phyloP scores from a whole-genome alignment of 2,329 filamentous ascomycete species.

The Paecilomyces formosus region DNA sequence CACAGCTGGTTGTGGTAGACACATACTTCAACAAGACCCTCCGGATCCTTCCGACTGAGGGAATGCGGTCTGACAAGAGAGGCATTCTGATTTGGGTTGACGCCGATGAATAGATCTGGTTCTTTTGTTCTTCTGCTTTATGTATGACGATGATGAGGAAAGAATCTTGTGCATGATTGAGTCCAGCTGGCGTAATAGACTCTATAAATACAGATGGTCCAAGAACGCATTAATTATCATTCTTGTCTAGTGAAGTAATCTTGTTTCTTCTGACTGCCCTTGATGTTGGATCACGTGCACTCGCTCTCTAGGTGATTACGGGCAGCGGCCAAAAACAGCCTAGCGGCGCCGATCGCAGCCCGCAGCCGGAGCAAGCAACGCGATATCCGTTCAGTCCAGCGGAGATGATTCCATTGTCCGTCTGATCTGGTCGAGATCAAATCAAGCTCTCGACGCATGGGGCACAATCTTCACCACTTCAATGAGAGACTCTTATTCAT shows the following conservation, averaged over 20 bases:
- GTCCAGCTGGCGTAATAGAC: neutral
- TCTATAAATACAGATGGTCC: neutral
- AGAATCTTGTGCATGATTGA: neutral
- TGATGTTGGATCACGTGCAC: neutral
- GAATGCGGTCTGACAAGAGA: conserved; percentile 51
- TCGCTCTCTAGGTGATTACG: no score
- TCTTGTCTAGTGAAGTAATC: no score
- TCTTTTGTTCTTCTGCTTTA: neutral
- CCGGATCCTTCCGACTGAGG: conserved; percentile 70
- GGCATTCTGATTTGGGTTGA: conserved; percentile 40
- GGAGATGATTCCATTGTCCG: neutral
- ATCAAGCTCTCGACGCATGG: neutral
- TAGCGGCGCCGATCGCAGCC: neutral
- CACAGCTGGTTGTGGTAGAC: conserved; percentile 71
- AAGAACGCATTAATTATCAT: no score
- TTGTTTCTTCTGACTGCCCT: no score
- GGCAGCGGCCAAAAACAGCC: neutral
- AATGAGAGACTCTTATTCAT: neutral
- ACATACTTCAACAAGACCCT: conserved; percentile 90
- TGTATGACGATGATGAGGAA: neutral
- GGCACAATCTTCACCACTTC: neutral
- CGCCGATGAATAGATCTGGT: conserved; percentile 21
- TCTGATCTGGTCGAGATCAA: neutral
- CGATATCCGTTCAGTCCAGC: neutral
- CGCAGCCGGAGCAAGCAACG: neutral